Percentiles rank a stretch among this genome's conserved stretches.
These are phyloP conservation scores for Prosopis cineraria DNA, from an alignment of 306 rosid species.

Conservation along the genomic window DNA sequence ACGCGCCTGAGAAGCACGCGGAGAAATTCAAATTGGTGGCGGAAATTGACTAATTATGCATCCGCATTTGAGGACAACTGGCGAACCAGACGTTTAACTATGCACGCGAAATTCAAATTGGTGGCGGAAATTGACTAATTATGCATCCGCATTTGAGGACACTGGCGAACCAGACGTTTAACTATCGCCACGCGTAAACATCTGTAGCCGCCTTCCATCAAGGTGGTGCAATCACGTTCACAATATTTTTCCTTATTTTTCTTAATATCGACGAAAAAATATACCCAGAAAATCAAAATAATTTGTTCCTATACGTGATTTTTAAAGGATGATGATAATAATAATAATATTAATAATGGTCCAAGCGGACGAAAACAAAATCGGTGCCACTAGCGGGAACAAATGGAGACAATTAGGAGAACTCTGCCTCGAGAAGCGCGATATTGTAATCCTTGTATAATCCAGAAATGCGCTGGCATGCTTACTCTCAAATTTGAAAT, in stretches of 20 bases:
- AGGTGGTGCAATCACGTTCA: conserved; percentile 26
- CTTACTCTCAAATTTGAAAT: not conserved
- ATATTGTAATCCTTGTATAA: not conserved
- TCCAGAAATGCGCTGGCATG: not conserved
- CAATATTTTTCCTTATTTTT: not conserved
- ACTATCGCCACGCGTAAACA: conserved; percentile 44
- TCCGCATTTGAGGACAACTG: conserved; percentile 39
- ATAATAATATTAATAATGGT: no score
- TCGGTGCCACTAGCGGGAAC: not conserved
- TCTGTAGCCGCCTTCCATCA: conserved; percentile 19
- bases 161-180: conserved; percentile 44
- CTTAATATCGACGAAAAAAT: not conserved
- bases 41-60: conserved; percentile 16
- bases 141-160: conserved; percentile 15
- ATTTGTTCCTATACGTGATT: not conserved
- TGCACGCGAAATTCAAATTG: conserved; percentile 47
- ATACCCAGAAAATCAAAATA: not conserved
- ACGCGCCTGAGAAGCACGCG: conserved; percentile 25
- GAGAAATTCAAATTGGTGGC: conserved; percentile 13
- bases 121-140: conserved; percentile 12
- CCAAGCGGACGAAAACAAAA: not conserved
- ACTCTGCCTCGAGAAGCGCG: not conserved
- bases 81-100: conserved; percentile 39
- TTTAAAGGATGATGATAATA: not conserved
- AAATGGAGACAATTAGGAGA: not conserved